Percentiles rank a stretch among this genome's conserved stretches.
Evolutionary conservation across 148 eudicot genomes (phyloP).

Genomic region (Polygonum maritimum): DNA sequence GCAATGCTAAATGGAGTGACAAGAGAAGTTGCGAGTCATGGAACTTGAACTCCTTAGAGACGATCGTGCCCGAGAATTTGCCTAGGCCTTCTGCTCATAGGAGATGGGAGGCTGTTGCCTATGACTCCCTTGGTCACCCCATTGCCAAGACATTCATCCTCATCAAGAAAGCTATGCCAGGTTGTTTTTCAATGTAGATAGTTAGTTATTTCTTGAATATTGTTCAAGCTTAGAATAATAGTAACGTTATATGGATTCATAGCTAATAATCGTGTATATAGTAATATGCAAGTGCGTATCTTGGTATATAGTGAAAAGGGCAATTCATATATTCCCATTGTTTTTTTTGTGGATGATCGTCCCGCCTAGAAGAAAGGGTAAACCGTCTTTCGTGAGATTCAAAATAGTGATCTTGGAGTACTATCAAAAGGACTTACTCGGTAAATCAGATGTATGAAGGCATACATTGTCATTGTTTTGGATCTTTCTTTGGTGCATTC

Average conservation of each 20-base stretch:
- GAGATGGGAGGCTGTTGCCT: conserved; percentile 48
- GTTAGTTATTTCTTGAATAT: neutral
- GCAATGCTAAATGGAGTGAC: conserved; percentile 58
- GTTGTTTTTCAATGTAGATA: conserved; percentile 24
- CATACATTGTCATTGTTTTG: neutral
- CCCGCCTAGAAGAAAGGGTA: no score
- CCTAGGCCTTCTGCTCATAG: conserved; percentile 65
- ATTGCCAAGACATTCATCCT: conserved; percentile 7
- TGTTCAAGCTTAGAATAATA: neutral
- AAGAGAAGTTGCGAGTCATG: conserved; percentile 54
- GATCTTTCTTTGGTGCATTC: neutral
- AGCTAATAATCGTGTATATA: neutral
- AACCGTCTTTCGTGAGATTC: no score
- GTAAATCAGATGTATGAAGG: no score
- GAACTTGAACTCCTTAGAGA: conserved; percentile 64
- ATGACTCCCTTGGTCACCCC: conserved; percentile 8
- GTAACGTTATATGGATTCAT: neutral
- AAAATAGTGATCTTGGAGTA: no score
- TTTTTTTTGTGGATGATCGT: no score
- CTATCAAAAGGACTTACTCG: no score
- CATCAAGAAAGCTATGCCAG: conserved; percentile 1
- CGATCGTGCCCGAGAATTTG: conserved; percentile 77
- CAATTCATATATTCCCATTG: neutral
- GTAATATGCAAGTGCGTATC: neutral
- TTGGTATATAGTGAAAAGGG: neutral